phyloP scores from a whole-genome alignment of 768 basidiomycete species.

The Amanita pseudoporphyria region DNA sequence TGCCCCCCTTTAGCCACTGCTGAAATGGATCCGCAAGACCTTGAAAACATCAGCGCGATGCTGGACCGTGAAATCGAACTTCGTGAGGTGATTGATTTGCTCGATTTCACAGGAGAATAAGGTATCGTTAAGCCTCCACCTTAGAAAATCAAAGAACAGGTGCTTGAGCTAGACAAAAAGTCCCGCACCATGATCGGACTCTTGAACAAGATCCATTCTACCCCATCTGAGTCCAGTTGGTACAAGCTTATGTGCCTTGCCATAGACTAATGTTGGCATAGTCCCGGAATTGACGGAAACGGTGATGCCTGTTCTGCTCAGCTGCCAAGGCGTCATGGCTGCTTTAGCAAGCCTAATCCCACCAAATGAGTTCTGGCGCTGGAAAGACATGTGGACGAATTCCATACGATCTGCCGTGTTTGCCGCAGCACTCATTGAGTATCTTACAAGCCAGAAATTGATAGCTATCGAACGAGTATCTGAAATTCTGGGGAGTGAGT shows the following conservation, averaged over 20 bases:
- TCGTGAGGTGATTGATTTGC: conserved; percentile 5
- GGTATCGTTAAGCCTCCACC: conserved; percentile 6
- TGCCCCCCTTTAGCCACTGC: too few species aligned
- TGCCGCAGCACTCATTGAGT: conserved; percentile 55
- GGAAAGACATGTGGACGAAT: conserved; percentile 78
- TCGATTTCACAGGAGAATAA: background rate
- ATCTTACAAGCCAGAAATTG: conserved; percentile 48
- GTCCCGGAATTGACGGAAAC: conserved; percentile 52
- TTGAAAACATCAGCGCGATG: conserved; percentile 4
- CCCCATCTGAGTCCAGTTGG: conserved; percentile 49
- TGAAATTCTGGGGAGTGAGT: conserved; percentile 59
- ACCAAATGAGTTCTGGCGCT: conserved; percentile 69
- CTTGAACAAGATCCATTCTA: conserved; percentile 75
- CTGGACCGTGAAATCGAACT: conserved; percentile 3
- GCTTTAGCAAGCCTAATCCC: conserved; percentile 55
- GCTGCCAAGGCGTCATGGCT: conserved; percentile 40
- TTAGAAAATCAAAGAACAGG: conserved; percentile 77
- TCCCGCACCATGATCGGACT: conserved; percentile 62
- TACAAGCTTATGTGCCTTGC: conserved; percentile 8
- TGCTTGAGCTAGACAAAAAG: conserved; percentile 67
- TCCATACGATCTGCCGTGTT: conserved; percentile 61
- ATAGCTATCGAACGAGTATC: conserved; percentile 44
- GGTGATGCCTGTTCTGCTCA: conserved; percentile 44
- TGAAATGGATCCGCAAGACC: conserved; percentile 3
- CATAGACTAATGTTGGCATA: conserved; percentile 17